Percentiles rank a stretch among this genome's conserved stretches.
Evolutionary conservation across 176 grass and related monocot species (phyloP).

Genomic region (Oryza punctata): DNA sequence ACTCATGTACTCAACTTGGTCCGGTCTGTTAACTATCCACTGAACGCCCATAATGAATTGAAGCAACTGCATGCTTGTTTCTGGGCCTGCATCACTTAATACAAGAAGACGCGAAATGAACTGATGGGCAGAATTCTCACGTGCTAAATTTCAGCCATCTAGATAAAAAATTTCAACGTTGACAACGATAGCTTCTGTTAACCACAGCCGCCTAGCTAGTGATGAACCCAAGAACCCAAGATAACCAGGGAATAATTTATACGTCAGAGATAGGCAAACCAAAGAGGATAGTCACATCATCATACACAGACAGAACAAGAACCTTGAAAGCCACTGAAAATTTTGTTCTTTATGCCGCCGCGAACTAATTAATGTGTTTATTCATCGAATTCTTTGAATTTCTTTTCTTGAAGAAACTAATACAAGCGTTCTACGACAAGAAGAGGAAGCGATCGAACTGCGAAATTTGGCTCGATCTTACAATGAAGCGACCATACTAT

Average conservation of each 20-base stretch:
- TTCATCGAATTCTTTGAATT: neutral
- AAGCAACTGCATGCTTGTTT: neutral
- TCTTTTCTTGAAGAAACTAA: neutral
- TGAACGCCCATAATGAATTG: neutral
- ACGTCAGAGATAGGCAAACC: neutral
- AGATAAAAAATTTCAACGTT: neutral
- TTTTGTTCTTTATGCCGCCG: neutral
- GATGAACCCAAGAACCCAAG: neutral
- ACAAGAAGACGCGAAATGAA: neutral
- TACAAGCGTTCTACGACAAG: neutral
- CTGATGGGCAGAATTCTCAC: neutral
- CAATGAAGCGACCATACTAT: neutral
- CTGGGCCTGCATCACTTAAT: neutral
- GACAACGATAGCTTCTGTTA: neutral
- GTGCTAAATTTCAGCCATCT: neutral
- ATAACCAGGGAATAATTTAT: conserved; percentile 10
- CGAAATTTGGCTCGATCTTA: neutral
- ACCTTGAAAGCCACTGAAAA: neutral
- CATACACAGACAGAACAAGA: no score
- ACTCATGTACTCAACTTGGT: neutral
- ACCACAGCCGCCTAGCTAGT: neutral
- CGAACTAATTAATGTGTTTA: neutral
- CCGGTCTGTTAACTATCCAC: neutral
- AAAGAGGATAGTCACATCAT: neutral
- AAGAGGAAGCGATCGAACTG: neutral